Base-by-base conservation (phyloP, 495 filamentous ascomycete species). In the Penicillium canariense region DNA sequence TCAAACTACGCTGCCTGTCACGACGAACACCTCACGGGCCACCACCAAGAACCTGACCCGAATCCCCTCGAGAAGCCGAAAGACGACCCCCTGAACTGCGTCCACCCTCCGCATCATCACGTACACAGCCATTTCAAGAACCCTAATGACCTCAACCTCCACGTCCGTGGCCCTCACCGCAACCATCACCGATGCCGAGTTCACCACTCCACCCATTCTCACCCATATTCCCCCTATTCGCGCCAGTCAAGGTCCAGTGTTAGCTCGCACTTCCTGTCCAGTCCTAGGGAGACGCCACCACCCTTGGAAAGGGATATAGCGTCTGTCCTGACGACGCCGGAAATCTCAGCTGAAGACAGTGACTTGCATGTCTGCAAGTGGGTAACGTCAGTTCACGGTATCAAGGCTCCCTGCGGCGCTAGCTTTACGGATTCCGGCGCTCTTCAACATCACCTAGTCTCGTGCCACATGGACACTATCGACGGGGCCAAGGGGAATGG, bases 401-500 rank as follows among this genome's bases (percentile, higher is more conserved):
- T 70, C 17, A 66, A 67, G 32, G 42, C 58, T 23, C 49, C 56
- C 7, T 78, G 75, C 27, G 74, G 72, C 1, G 68, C 68, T 8
- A 65, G 54, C 0, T 78, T 77, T 25, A 26, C 66, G 4, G 64
- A 69, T 35, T 45, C 68, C 17, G 71, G 71, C 44, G 61, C 66
- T 48, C 70, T 78, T 12, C 75, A 77, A 47, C 70, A 77, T 10
- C 75, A 78, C 53, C 68, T 78, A 28, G 50, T 75, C 12, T 55
- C 68, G 12, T 56, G 52, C 17, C 75, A 78, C 32, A 75, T 75
- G 70, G 63, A 60, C 11, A 69, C 74, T 2, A 55, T 78, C 20
- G 63, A 73, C 25, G 75, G 75, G 1, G 67, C 68, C n/a, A 77
- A 70, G 56, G 73, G 75, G 1, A 68, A 65, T 15, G 75, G 75